These are phyloP conservation scores for Suillus subalutaceus DNA, from an alignment of 768 basidiomycete species.

Conservation along the genomic window DNA sequence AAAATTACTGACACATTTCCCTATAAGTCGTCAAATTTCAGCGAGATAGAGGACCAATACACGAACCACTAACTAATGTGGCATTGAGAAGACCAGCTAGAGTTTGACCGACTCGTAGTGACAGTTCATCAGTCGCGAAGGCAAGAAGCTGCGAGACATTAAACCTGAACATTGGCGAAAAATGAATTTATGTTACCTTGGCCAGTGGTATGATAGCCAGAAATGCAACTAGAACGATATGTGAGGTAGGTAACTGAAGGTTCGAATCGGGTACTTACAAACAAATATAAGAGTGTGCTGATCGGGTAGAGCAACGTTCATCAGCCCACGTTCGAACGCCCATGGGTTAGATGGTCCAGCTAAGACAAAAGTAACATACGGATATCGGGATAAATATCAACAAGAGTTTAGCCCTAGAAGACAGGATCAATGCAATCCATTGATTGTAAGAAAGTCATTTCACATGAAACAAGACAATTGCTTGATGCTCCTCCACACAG, in stretches of 20 bases:
- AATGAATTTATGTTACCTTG: constrained; percentile 46
- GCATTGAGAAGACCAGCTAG: constrained; percentile 85
- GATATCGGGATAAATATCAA: constrained; percentile 74
- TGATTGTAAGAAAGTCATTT: constrained; percentile 15
- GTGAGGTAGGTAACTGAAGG: background rate
- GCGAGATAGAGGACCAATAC: background rate
- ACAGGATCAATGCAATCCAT: constrained; percentile 10
- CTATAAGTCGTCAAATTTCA: constrained; percentile 13
- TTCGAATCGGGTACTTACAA: constrained; percentile 48
- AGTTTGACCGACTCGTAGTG: constrained; percentile 81
- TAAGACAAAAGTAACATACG: constrained; percentile 36
- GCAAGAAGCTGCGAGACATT: constrained; percentile 58
- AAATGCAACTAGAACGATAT: constrained; percentile 60
- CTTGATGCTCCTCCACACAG: constrained; percentile 43
- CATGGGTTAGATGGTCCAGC: constrained; percentile 4
- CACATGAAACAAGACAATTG: constrained; percentile 62
- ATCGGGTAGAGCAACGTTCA: constrained; percentile 59
- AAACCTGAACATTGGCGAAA: background rate
- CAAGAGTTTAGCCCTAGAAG: constrained; percentile 66
- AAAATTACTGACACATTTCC: constrained; percentile 33
- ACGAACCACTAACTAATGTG: constrained; percentile 61
- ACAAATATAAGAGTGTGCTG: constrained; percentile 72
- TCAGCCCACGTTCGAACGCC: constrained; percentile 60
- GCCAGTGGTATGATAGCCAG: constrained; percentile 87
- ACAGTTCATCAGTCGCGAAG: constrained; percentile 86